Base-by-base conservation (phyloP, 2,329 filamentous ascomycete species). In the Ilyonectria robusta region DNA sequence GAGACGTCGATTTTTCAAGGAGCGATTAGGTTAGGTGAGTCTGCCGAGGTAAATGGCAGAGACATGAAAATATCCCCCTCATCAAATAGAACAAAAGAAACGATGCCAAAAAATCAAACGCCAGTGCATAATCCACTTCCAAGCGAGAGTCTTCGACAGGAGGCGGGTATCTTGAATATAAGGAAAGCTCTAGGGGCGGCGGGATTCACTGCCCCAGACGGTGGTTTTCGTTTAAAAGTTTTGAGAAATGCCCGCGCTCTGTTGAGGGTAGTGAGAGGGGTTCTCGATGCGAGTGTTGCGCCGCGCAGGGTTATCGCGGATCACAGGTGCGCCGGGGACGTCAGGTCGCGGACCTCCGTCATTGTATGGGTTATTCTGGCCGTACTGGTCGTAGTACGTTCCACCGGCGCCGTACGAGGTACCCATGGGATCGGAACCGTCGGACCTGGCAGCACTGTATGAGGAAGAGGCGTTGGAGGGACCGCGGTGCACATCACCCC, bases 211-310 rank as follows among this genome's bases (percentile, higher is more conserved):
- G 60, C 42, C 13, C 26, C 21, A 23, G 13, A n/a, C 23, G 59
- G 29, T 47, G 33, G 42, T 26, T 31, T 35, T 53, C 10, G 29
- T 59, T 80, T 89, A 98, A 77, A 99, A 99, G 81, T 99, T 99
- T 82, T 98, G 96, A 35, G 96, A 93, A 76, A 99, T 98, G 66
- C 96, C 96, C 44, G 94, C 94, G 76, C 93, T 97, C 84, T 97
- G 94, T 78, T 97, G 94, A 11, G 95, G 95, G 76, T 93, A 97
- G 69, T 96, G 93, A 50, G 93, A 89, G 2, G 94, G 92, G 78
- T 92, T 97, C 83, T 98, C 95, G 77, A 99, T 98, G 69, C 95
- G 90, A 13, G 96, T 98, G 83, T 98, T 98, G 72, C 96, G 90
- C 73, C 96, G 87, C 31, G 96, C 96, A 70, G 93, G 92, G 71